These are phyloP conservation scores for Aphanoascus verrucosus DNA, from an alignment of 2,329 filamentous ascomycete species.

Conservation along the genomic window DNA sequence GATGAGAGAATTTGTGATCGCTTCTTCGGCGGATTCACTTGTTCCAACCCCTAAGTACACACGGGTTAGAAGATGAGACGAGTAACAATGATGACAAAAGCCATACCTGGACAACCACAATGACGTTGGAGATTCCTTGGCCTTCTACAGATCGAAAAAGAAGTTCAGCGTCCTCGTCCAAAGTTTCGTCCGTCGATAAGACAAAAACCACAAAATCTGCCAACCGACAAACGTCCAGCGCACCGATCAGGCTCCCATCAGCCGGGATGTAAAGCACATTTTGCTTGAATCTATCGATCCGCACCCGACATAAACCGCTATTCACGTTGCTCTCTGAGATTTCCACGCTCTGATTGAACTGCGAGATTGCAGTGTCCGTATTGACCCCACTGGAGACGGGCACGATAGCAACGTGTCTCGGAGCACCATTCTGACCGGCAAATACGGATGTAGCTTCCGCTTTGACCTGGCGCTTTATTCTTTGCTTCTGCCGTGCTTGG, in stretches of 20 bases:
- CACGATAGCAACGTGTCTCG: slow-evolving; percentile 77
- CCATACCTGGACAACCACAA: slow-evolving; percentile 61
- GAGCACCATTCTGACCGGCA: slow-evolving; percentile 72
- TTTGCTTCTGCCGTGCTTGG: slow-evolving; percentile 80
- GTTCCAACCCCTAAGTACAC: slow-evolving; percentile 49
- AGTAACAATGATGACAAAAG: not conserved
- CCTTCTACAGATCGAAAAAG: slow-evolving; percentile 80
- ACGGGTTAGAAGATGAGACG: slow-evolving; percentile 11
- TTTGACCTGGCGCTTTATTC: slow-evolving; percentile 73
- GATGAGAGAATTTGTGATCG: slow-evolving; percentile 65
- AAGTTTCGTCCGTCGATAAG: slow-evolving; percentile 61
- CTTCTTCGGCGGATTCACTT: slow-evolving; percentile 68
- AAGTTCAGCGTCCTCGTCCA: slow-evolving; percentile 73
- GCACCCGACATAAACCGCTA: slow-evolving; percentile 51
- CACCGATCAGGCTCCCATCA: slow-evolving; percentile 61
- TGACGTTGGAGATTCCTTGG: slow-evolving; percentile 87
- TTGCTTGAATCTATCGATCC: slow-evolving; percentile 87
- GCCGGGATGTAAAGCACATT: slow-evolving; percentile 76
- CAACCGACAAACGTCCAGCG: slow-evolving; percentile 72
- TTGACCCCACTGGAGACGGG: slow-evolving; percentile 69
- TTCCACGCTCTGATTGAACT: slow-evolving; percentile 69
- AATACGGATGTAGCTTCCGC: slow-evolving; percentile 72
- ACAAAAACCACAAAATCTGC: slow-evolving; percentile 88
- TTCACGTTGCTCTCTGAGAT: slow-evolving; percentile 55
- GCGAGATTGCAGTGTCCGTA: slow-evolving; percentile 53